Base-by-base conservation (phyloP, 345 rosid genomes). In the Clarkia xantiana region DNA sequence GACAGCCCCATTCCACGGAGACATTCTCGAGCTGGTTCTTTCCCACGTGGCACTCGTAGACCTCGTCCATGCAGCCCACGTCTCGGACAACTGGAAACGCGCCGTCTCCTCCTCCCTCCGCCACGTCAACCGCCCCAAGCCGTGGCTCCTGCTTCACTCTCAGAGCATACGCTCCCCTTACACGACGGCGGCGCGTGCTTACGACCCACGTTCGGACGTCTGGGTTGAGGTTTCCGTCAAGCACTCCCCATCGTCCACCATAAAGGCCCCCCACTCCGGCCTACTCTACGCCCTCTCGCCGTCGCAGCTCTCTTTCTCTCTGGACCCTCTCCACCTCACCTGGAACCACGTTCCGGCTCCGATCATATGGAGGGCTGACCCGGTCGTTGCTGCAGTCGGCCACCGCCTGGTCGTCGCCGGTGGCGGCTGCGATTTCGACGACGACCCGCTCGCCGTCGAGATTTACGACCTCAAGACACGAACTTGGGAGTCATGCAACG, bases 361-460 rank as follows among this genome's bases (percentile, higher is more conserved):
- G 2, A 69, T 41, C 14, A 56, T 72, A 1, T 80, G 87, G 87
- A 67, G 94, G 25, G 20, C 68, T 2, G 95, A 82, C 58, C 97
- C 97, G 2, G 29, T 85, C 18, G 90, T 82, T 0, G 80, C 82
- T 10, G 14, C 69, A 9, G 80, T 80, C 0, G 94, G 80, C 9
- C 55, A 50, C 25, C 53, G 42, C 0, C 10, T 80, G 23, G 44
- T 89, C 11, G 38, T 82, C 0, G 95, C 87, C 5, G 87, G 94
- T 7, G 95, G 95, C 0, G 67, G 69, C 0, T 69, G 72, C 59
- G 71, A 80, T 18, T 85, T 85, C 74, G 85, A 77, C 55, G 94
- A 82, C 9, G 82, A 80, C 45, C 77, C 74, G 1, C 64, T 89
- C 11, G 75, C 95, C 6, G 86, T 82, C 0, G 97, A 85, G 57